Conservation (phyloP, 441 rosid species). For the Brassica hybrid region DNA sequence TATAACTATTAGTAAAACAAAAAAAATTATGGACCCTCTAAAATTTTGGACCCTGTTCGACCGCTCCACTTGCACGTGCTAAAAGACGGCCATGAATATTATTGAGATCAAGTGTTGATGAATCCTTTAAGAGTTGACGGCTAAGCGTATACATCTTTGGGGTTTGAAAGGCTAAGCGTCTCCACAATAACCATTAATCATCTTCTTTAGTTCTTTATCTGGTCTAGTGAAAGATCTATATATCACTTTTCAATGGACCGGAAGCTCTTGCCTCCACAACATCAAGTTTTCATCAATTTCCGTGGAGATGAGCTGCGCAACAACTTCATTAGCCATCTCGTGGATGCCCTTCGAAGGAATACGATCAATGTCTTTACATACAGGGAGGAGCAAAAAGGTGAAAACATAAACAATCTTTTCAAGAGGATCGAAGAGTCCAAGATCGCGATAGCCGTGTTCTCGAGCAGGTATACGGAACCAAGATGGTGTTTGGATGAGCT, state of each 20-base stretch:
- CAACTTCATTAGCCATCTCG: slow-evolving; percentile 21
- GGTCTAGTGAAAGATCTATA: not conserved
- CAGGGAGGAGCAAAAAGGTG: not conserved
- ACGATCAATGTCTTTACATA: not conserved
- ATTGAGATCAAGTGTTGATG: too few relatives aligned
- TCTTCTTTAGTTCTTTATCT: not conserved
- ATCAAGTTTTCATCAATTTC: slow-evolving; percentile 38
- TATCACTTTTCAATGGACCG: not conserved
- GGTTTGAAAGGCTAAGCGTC: not conserved
- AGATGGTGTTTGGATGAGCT: slow-evolving; percentile 30
- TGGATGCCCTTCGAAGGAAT: not conserved
- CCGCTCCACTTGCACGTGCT: too few relatives aligned
- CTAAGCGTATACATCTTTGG: too few relatives aligned
- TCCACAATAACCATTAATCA: not conserved
- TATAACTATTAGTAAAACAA: too few relatives aligned
- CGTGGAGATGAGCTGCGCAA: slow-evolving; percentile 28
- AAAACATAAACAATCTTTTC: not conserved
- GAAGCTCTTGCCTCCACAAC: not conserved
- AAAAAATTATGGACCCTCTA: too few relatives aligned
- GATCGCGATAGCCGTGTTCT: slow-evolving; percentile 21
- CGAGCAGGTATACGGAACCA: slow-evolving; percentile 24
- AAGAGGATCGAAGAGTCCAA: slow-evolving; percentile 23
- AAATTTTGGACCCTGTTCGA: too few relatives aligned
- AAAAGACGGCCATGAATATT: too few relatives aligned
- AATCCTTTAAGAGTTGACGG: not conserved